phyloP scores from a whole-genome alignment of 345 rosid species.

The Atalantia buxifolia region DNA sequence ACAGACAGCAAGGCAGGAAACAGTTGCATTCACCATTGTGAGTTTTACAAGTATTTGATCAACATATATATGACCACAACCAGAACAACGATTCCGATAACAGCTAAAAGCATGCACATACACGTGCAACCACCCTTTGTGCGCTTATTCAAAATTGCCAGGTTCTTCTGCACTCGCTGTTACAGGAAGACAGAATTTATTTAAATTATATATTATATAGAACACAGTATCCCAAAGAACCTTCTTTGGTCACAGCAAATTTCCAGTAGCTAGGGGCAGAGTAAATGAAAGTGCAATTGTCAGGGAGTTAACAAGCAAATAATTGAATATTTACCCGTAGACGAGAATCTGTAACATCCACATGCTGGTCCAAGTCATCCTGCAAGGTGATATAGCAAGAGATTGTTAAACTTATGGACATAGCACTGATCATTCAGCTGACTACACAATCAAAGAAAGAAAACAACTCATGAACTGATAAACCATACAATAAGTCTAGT shows the following conservation, averaged over 20 bases:
- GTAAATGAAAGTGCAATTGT: neutral
- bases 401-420: neutral
- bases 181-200: conserved; percentile 7
- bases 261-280: neutral
- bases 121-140: conserved; percentile 90
- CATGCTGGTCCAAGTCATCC: conserved; percentile 92
- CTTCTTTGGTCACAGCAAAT: neutral
- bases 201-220: neutral
- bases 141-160: conserved; percentile 87
- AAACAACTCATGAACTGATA: neutral
- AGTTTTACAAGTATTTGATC: conserved; percentile 66
- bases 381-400: conserved; percentile 26
- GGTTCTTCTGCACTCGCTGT: conserved; percentile 92
- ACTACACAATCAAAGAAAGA: neutral
- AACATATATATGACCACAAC: conserved; percentile 59
- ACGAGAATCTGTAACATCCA: conserved; percentile 89
- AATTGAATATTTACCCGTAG: conserved; percentile 53
- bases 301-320: neutral
- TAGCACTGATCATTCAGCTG: neutral
- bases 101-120: conserved; percentile 80
- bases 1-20: neutral
- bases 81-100: conserved; percentile 74
- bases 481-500: conserved; percentile 76
- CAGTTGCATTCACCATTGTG: neutral
- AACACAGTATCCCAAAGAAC: neutral